Evolutionary conservation across 2,329 filamentous ascomycete genomes (phyloP), one percentile per base, ranked within the genome.

Genomic region (Pleomassaria siparia): DNA sequence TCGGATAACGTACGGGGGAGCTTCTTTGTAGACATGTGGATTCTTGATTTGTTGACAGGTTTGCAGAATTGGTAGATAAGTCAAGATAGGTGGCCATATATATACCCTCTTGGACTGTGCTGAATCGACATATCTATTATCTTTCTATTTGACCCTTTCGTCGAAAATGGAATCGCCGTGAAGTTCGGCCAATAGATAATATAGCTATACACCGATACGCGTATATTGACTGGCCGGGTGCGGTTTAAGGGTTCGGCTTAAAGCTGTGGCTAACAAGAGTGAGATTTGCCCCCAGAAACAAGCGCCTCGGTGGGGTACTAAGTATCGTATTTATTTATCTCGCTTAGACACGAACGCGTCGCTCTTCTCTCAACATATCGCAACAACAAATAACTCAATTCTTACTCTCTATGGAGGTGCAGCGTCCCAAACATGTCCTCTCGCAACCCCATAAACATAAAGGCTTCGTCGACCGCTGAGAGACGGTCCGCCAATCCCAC

Each of bases 391-490:
- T 25, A 24, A 15, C 16, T 10, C 28, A 24, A 15, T 25, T 10
- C 4, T 22, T 15, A 18, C 41, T 33, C 15, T 32, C 41, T 33
- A 70, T 68, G 67, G 62, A 64, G 58, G 45, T 44, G 48, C 49
- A 33, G 37, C 12, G 35, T 42, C 46, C 44, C 58, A 41, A 50
- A 47, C 54, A 72, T 72, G 66, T 65, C 67, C 21, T 58, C 66
- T 18, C 67, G 66, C 49, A 64, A 62, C 46, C 62, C 57, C 35
- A 55, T 62, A 18, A 59, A 57, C 30, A 54, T 59, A 46, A 71
- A 67, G 44, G 55, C 59, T 36, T n/a, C n/a, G n/a, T 53, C 66
- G 12, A 51, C 55, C 28, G 59, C 62, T 59, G 69, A 72, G 20
- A 55, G 62, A 35, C 64, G 64, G 44, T 55, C 66, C 8, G 56